phyloP scores from a whole-genome alignment of 805 yeast species.

The Nakazawaea holstii region DNA sequence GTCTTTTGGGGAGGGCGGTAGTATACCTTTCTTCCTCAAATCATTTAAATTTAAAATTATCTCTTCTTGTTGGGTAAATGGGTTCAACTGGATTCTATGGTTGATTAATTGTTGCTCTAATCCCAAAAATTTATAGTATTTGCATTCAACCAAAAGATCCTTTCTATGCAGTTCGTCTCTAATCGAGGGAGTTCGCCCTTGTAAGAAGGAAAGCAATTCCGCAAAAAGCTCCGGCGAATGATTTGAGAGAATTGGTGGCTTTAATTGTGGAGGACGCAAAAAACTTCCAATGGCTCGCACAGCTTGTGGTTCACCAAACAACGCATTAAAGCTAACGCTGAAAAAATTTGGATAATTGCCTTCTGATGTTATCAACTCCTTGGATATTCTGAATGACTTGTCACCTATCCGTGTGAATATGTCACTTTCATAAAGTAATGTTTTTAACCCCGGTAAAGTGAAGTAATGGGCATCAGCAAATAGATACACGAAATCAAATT shows the following conservation, averaged over 20 bases:
- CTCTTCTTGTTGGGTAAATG: conserved; percentile 46
- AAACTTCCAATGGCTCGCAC: conserved; percentile 35
- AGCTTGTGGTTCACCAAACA: conserved; percentile 40
- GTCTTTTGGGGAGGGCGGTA: conserved; percentile 12
- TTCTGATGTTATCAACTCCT: conserved; percentile 42
- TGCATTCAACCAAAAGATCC: conserved; percentile 61
- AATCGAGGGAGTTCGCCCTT: conserved; percentile 48
- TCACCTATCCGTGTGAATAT: conserved; percentile 56
- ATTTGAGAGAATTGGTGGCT: conserved; percentile 46
- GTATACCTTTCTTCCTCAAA: conserved; percentile 32
- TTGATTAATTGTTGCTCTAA: conserved; percentile 68
- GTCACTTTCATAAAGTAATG: conserved; percentile 46
- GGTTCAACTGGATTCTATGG: conserved; percentile 44
- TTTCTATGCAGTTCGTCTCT: conserved; percentile 49
- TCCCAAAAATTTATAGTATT: conserved; percentile 69
- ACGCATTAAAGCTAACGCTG: conserved; percentile 50
- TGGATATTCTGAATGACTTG: conserved; percentile 52
- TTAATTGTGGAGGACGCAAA: conserved; percentile 75
- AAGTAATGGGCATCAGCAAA: conserved; percentile 71
- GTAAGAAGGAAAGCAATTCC: conserved; percentile 48
- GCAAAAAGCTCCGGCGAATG: conserved; percentile 51
- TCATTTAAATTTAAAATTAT: conserved; percentile 48
- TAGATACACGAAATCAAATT: conserved; percentile 54
- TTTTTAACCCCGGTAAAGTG: conserved; percentile 51
- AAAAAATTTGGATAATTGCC: conserved; percentile 82